These are phyloP conservation scores for Fagus sylvatica DNA, from an alignment of 306 rosid species.

Conservation along the genomic window DNA sequence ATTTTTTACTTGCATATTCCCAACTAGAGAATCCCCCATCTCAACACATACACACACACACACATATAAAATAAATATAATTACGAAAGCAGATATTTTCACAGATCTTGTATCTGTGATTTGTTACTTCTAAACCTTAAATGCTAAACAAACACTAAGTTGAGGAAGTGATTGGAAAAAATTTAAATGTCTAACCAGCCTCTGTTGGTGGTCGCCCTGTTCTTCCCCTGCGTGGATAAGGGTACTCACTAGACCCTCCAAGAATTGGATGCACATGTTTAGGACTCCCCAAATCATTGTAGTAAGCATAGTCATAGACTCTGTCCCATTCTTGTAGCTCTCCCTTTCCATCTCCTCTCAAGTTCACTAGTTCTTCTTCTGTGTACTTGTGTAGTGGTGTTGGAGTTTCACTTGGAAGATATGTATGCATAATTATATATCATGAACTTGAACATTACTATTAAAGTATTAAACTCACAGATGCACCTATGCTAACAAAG, in stretches of 20 bases:
- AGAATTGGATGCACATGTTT: slow-evolving; percentile 61
- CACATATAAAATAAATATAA: background rate
- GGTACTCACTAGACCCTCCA: slow-evolving; percentile 58
- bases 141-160: background rate
- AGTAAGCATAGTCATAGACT: slow-evolving; percentile 72
- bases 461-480: too few species aligned
- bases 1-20: background rate
- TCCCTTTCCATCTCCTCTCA: slow-evolving; percentile 73
- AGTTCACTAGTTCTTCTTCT: slow-evolving; percentile 47
- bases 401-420: slow-evolving; percentile 75
- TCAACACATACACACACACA: background rate
- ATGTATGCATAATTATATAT: slow-evolving; percentile 40
- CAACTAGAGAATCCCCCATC: background rate
- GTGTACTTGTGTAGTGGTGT: slow-evolving; percentile 45
- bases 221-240: slow-evolving; percentile 87
- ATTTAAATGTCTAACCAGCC: slow-evolving; percentile 40
- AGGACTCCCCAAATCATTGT: slow-evolving; percentile 70
- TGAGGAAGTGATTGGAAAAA: background rate
- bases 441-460: background rate
- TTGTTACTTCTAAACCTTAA: background rate
- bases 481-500: too few species aligned
- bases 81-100: background rate
- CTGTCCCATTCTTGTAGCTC: slow-evolving; percentile 75
- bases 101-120: background rate
- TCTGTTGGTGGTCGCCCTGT: slow-evolving; percentile 55